A percentile compares a stretch with the other conserved stretches of the same genome.
Conservation (phyloP, 1,284 basidiomycete species). For the Coniferiporia sulphurascens region DNA sequence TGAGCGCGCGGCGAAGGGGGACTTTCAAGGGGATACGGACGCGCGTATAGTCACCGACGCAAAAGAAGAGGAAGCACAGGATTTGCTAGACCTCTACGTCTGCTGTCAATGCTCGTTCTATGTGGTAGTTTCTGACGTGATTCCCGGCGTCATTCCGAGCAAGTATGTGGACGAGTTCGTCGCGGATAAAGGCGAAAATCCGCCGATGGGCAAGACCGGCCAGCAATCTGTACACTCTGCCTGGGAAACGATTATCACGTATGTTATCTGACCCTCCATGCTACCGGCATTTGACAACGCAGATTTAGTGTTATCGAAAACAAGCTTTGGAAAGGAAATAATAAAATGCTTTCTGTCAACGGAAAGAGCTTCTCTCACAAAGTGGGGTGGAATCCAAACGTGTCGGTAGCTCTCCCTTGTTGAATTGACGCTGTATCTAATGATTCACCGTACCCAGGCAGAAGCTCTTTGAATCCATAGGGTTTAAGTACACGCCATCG, state of each 20-base stretch:
- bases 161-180: slow-evolving; percentile 44
- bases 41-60: slow-evolving; percentile 30
- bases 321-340: slow-evolving; percentile 65
- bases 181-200: slow-evolving; percentile 39
- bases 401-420: slow-evolving; percentile 40
- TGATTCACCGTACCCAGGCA: slow-evolving; percentile 29
- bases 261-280: slow-evolving; percentile 26
- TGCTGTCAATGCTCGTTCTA: slow-evolving; percentile 79
- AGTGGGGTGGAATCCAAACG: slow-evolving; percentile 56
- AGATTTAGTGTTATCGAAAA: slow-evolving; percentile 60
- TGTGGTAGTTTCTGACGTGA: slow-evolving; percentile 59
- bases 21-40: slow-evolving; percentile 33
- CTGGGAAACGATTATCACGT: slow-evolving; percentile 67
- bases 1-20: slow-evolving; percentile 28
- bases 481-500: slow-evolving; percentile 34
- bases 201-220: slow-evolving; percentile 35
- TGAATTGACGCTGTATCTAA: slow-evolving; percentile 7
- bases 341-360: slow-evolving; percentile 47
- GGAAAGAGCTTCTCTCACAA: slow-evolving; percentile 55
- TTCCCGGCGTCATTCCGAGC: slow-evolving; percentile 64
- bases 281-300: slow-evolving; percentile 18
- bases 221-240: slow-evolving; percentile 49
- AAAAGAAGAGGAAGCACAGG: slow-evolving; percentile 39
- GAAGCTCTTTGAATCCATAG: slow-evolving; percentile 54
- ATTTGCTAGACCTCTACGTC: slow-evolving; percentile 66